phyloP scores from a whole-genome alignment of 163 green algal species.

The Chlamydomonas reinhardtii region DNA sequence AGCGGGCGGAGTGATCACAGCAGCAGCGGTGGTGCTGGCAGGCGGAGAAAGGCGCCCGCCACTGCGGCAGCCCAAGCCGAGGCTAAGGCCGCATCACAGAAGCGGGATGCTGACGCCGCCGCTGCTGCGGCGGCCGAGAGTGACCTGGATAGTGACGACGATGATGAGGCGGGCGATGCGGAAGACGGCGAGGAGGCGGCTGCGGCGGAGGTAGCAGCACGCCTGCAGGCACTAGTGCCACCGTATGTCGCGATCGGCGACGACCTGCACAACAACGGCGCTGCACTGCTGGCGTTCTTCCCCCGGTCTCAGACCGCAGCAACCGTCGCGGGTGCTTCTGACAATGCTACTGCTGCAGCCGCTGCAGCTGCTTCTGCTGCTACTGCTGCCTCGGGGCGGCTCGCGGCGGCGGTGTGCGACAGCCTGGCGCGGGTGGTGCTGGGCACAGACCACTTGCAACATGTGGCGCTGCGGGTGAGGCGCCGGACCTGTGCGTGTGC shows the following conservation, averaged over 20 bases:
- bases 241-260: neutral
- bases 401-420: neutral
- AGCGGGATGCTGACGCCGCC: too few species aligned
- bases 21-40: too few species aligned
- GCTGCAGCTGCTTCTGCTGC: neutral
- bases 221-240: neutral
- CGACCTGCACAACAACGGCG: neutral
- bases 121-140: too few species aligned
- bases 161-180: too few species aligned
- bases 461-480: conserved; percentile 25
- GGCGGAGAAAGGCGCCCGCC: neutral
- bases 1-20: neutral
- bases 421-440: conserved; percentile 6
- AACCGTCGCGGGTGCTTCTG: too few species aligned
- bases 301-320: neutral
- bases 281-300: conserved; percentile 22
- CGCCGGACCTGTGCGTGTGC: neutral
- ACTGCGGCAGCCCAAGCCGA: neutral
- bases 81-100: too few species aligned
- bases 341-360: neutral
- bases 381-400: neutral
- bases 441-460: conserved; percentile 8
- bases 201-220: too few species aligned
- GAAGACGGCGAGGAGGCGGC: too few species aligned
- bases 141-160: too few species aligned